Conservation (phyloP, 2,329 filamentous ascomycete genomes). For the Leptographium galeiforme region DNA sequence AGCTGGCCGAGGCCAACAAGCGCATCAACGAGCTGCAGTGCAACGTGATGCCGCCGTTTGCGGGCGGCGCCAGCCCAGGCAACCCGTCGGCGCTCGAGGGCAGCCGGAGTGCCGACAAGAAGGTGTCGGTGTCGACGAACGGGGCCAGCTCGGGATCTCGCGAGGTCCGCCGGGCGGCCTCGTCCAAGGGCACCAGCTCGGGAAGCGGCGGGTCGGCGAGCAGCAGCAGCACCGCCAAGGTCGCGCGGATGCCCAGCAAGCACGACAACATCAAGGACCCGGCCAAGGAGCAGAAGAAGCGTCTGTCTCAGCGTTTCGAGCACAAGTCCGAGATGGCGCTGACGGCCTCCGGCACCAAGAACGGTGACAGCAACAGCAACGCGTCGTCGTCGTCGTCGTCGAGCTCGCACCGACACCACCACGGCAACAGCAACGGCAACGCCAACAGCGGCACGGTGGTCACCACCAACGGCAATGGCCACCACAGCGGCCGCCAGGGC, state of each 20-base stretch:
- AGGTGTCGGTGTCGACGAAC: neutral
- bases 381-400: conserved; percentile 2
- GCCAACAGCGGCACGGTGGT: neutral
- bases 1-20: conserved; percentile 14
- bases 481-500: conserved; percentile 1
- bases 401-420: conserved; percentile 3
- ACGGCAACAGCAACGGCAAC: neutral
- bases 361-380: conserved; percentile 1
- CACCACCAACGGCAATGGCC: neutral
- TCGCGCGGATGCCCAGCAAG: conserved; percentile 3
- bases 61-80: conserved; percentile 6
- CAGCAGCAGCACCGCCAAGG: conserved; percentile 8
- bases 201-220: conserved; percentile 13
- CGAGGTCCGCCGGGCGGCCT: neutral
- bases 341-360: neutral
- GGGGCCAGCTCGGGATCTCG: neutral
- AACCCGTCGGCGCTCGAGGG: neutral
- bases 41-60: conserved; percentile 10
- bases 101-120: neutral
- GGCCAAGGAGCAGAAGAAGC: conserved; percentile 14
- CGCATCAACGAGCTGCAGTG: conserved; percentile 14
- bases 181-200: conserved; percentile 1
- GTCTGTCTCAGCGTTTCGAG: conserved; percentile 19
- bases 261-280: conserved; percentile 6
- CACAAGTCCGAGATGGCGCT: neutral